phyloP scores from a whole-genome alignment of 768 basidiomycete species.

The Tricholoma furcatifolium region DNA sequence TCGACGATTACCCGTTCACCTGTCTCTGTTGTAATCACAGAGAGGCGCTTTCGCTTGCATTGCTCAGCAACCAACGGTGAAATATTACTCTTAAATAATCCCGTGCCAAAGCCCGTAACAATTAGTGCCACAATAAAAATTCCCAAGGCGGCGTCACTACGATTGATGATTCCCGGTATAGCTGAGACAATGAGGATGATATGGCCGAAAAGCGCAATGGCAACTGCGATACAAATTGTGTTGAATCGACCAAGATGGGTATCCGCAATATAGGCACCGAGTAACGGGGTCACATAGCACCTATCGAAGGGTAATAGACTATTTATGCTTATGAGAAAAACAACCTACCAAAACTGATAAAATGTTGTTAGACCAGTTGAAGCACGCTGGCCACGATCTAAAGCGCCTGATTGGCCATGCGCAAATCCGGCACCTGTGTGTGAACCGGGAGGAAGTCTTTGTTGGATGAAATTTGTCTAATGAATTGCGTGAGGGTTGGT shows the following conservation, averaged over 20 bases:
- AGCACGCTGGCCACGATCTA: conserved; percentile 65
- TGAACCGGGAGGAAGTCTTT: conserved; percentile 62
- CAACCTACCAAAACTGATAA: conserved; percentile 63
- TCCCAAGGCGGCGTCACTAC: conserved; percentile 5
- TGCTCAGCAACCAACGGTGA: conserved; percentile 81
- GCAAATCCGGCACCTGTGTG: conserved; percentile 59
- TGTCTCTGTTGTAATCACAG: conserved; percentile 43
- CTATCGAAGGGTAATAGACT: conserved; percentile 30
- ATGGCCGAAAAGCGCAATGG: conserved; percentile 61
- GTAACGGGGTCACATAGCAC: conserved; percentile 65
- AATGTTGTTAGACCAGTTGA: conserved; percentile 73
- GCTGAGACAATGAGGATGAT: conserved; percentile 65
- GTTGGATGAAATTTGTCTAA: conserved; percentile 76
- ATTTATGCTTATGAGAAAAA: not conserved
- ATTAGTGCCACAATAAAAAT: conserved; percentile 49
- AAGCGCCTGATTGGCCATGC: conserved; percentile 62
- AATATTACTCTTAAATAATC: conserved; percentile 76
- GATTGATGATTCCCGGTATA: conserved; percentile 50
- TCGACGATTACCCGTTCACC: conserved; percentile 78
- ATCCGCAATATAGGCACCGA: conserved; percentile 75
- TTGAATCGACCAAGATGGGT: conserved; percentile 73
- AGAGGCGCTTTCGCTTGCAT: conserved; percentile 53
- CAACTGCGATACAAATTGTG: conserved; percentile 63
- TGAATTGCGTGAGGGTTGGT: not conserved
- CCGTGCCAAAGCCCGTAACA: conserved; percentile 61